Conservation (phyloP, 2,329 filamentous ascomycete genomes). For the Microsporum canis region DNA sequence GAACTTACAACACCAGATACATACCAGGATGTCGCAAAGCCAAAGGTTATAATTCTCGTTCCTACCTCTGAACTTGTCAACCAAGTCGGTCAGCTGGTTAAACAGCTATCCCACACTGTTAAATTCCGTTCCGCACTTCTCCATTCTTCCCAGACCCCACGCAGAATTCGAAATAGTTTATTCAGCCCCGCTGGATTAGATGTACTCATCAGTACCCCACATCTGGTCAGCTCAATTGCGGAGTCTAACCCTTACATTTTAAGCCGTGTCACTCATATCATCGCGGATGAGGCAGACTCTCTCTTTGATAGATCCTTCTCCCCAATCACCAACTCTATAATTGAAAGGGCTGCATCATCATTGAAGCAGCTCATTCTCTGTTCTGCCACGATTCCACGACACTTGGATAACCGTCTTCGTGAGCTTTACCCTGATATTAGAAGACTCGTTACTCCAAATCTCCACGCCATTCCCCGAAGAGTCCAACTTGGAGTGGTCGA, state of each 20-base stretch:
- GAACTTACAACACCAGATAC: slow-evolving; percentile 56
- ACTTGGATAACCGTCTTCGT: slow-evolving; percentile 74
- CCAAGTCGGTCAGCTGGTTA: slow-evolving; percentile 72
- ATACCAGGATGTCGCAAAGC: slow-evolving; percentile 62
- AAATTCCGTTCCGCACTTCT: slow-evolving; percentile 81
- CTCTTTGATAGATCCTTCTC: slow-evolving; percentile 88
- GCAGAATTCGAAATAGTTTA: slow-evolving; percentile 71
- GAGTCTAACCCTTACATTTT: slow-evolving; percentile 84
- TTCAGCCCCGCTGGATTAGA: slow-evolving; percentile 76
- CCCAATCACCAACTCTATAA: slow-evolving; percentile 66
- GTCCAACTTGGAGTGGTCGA: slow-evolving; percentile 92
- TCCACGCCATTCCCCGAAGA: slow-evolving; percentile 88
- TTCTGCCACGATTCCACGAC: slow-evolving; percentile 87
- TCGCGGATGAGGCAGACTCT: slow-evolving; percentile 93
- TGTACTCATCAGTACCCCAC: slow-evolving; percentile 75
- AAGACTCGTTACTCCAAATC: slow-evolving; percentile 84
- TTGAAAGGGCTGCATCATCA: slow-evolving; percentile 70
- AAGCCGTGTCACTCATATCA: slow-evolving; percentile 75
- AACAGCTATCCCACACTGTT: slow-evolving; percentile 67
- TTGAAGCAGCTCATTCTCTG: slow-evolving; percentile 81
- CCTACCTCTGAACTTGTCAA: slow-evolving; percentile 85
- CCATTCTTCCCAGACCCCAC: slow-evolving; percentile 63
- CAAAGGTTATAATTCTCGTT: slow-evolving; percentile 73
- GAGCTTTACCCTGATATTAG: slow-evolving; percentile 70
- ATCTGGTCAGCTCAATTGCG: slow-evolving; percentile 77